phyloP scores from a whole-genome alignment of 2,329 filamentous ascomycete species.

The Phyllosticta paracitricarpa region DNA sequence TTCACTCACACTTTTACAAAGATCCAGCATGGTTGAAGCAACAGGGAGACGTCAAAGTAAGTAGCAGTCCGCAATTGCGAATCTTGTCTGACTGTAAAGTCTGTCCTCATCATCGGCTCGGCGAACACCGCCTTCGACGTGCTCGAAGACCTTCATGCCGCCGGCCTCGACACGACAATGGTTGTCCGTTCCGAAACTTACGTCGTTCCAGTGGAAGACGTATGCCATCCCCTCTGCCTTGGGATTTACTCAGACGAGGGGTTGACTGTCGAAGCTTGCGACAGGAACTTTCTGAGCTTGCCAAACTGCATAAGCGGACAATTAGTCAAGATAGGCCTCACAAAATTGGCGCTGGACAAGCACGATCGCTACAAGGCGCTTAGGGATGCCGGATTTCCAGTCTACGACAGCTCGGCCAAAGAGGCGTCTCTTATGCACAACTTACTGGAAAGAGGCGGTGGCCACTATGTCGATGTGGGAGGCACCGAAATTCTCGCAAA shows the following conservation, averaged over 20 bases:
- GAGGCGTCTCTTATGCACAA: conserved; percentile 15
- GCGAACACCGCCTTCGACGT: conserved; percentile 42
- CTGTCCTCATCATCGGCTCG: conserved; percentile 33
- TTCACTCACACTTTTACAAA: conserved; percentile 19
- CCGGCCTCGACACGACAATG: conserved; percentile 34
- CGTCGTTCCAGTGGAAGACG: conserved; percentile 20
- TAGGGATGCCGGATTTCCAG: conserved; percentile 34
- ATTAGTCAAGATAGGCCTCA: conserved; percentile 18
- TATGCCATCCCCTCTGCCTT: conserved; percentile 17
- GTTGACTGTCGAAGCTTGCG: conserved; percentile 20
- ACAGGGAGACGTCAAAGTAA: conserved; percentile 16
- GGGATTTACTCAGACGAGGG: conserved; percentile 18
- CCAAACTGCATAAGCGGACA: not conserved
- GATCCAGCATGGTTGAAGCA: conserved; percentile 15
- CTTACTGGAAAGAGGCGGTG: conserved; percentile 31
- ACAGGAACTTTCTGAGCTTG: conserved; percentile 8
- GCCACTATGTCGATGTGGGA: conserved; percentile 41
- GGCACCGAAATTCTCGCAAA: conserved; percentile 31
- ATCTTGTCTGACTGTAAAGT: conserved; percentile 11
- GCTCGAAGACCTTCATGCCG: conserved; percentile 37
- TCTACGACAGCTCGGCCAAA: conserved; percentile 23
- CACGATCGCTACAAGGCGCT: conserved; percentile 33
- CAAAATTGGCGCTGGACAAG: conserved; percentile 22
- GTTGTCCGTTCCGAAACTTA: conserved; percentile 36
- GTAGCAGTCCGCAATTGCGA: too few relatives aligned